Base-by-base conservation (phyloP, 176 grass and related monocot species). In the Oryza glaberrima region DNA sequence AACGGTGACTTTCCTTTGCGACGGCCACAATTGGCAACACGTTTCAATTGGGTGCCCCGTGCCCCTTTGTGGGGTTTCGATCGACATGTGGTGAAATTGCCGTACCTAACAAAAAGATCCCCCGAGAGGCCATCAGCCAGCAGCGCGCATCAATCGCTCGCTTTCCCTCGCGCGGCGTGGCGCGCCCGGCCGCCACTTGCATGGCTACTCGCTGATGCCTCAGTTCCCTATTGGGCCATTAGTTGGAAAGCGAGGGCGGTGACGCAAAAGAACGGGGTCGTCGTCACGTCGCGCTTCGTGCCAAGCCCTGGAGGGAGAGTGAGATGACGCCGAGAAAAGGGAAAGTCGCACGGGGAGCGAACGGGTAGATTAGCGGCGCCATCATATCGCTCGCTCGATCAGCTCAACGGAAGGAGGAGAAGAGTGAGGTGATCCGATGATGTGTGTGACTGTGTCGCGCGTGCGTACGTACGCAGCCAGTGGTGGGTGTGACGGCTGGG, bases 221-320 rank as follows among this genome's bases (percentile, higher is more conserved):
- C 1, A 32, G 22, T 32, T 56, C 54, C 73, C 79, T 56, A 49
- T 54, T 26, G 32, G 68, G 72, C 54, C 72, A 77, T 64, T 76
- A 81, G 70, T 65, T 43, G 88, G 82, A 85, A 89, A 89, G 77
- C 65, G 26, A 81, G 77, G 73, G 22, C 66, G 51, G 66, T 67
- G 83, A 72, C 65, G 51, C 52, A 49, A 65, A 45, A 45, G 22
- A 72, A 30, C 8, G 5, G 26, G 16, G 38, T 63, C 19, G 58
- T 63, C 58, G 7, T 63, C 58, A 1, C 52, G 58, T 63, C 56
- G 52, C 17, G 15, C 35, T 36, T 5, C 4, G 35, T 58, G 16
- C 1, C 6, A 58, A 7, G 2, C 17, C 5, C 54, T 3, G 51
- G 54, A 19, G 54, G 54, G 2, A 2, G 15, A 17, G 6, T 7